Conservation (phyloP, 352 stramenopile genomes). For the Phytopythium sindhum region DNA sequence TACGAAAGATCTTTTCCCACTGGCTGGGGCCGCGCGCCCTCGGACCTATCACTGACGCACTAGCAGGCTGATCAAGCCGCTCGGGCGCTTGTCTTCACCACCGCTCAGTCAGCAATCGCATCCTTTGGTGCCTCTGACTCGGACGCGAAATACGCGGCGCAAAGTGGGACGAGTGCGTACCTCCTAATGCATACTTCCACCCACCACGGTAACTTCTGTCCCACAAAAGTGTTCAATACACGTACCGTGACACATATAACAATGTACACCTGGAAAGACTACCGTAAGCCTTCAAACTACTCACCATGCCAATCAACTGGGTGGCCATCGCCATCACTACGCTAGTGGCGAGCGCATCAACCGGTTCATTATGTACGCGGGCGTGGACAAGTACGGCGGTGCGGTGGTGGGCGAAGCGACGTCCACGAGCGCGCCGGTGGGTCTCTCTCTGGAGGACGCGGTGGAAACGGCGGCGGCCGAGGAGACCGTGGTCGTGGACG, state of each 20-base stretch:
- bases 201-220: neutral
- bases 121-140: neutral
- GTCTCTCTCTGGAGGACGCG: conserved; percentile 64
- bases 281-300: neutral
- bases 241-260: neutral
- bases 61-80: neutral
- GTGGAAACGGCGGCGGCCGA: conserved; percentile 75
- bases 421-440: conserved; percentile 19
- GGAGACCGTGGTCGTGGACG: conserved; percentile 78
- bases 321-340: neutral
- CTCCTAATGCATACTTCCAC: neutral
- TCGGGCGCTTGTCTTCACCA: neutral
- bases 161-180: neutral
- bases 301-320: neutral
- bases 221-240: neutral
- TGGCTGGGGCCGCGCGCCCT: neutral
- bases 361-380: conserved; percentile 61
- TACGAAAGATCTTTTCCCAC: neutral
- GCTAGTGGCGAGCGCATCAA: neutral
- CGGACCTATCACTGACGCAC: neutral
- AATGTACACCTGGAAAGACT: neutral
- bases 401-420: conserved; percentile 56
- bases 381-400: conserved; percentile 81
- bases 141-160: neutral
- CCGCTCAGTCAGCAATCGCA: neutral